Evolutionary conservation across 1,284 basidiomycete species (phyloP).

Genomic region (Trichosporon faecale): DNA sequence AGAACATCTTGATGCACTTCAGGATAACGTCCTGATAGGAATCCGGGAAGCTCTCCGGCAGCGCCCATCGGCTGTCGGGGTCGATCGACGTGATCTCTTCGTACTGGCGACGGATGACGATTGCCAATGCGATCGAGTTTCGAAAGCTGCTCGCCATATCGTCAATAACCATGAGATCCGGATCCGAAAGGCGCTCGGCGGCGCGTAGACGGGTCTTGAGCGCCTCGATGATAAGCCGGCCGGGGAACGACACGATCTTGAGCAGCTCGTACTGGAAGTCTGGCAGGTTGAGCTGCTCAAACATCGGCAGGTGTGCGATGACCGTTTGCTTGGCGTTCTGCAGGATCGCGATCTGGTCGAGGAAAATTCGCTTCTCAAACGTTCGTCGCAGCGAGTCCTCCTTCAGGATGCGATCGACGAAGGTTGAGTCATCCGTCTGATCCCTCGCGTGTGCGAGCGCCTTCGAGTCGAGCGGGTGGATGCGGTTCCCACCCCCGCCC

Average conservation of each 20-base stretch:
- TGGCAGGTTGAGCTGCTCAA: constrained; percentile 72
- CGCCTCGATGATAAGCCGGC: constrained; percentile 86
- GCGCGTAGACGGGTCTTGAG: constrained; percentile 87
- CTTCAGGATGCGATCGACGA: constrained; percentile 91
- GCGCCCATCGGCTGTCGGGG: constrained; percentile 78
- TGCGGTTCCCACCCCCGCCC: constrained; percentile 32
- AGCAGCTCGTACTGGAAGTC: constrained; percentile 91
- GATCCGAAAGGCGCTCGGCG: constrained; percentile 82
- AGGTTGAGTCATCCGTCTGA: constrained; percentile 65
- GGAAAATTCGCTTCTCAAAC: constrained; percentile 89
- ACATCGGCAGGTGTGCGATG: constrained; percentile 60
- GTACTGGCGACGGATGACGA: constrained; percentile 91
- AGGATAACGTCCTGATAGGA: constrained; percentile 88
- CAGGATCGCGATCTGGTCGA: constrained; percentile 80
- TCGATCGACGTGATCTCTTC: constrained; percentile 82
- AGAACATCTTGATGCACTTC: constrained; percentile 85
- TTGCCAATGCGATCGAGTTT: constrained; percentile 86
- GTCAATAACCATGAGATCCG: constrained; percentile 82
- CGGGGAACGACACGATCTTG: constrained; percentile 90
- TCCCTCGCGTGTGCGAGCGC: constrained; percentile 32
- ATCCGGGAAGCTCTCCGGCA: constrained; percentile 80
- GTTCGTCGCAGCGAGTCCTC: constrained; percentile 92
- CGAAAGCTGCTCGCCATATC: constrained; percentile 94
- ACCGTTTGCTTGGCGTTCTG: constrained; percentile 83
- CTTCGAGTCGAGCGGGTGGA: constrained; percentile 46